A percentile compares a stretch with the other conserved stretches of the same genome.
Evolutionary conservation across 2,329 filamentous ascomycete genomes (phyloP).

Genomic region (Colletotrichum horii): DNA sequence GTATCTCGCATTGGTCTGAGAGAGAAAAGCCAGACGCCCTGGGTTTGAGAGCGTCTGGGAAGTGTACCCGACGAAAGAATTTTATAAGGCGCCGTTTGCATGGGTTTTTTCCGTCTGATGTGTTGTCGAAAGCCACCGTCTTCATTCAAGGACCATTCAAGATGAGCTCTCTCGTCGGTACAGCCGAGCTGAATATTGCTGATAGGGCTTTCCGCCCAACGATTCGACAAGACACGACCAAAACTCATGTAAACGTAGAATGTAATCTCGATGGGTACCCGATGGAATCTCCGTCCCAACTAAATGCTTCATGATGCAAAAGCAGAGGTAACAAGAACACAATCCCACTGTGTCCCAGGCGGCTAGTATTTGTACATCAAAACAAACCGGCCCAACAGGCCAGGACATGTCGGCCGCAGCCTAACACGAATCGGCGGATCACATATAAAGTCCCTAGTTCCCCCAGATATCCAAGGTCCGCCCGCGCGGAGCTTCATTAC

Average conservation of each 20-base stretch:
- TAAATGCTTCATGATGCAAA: constrained; percentile 6
- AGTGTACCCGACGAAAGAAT: not conserved
- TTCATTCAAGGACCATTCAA: not conserved
- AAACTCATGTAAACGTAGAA: not conserved
- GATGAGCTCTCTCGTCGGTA: not conserved
- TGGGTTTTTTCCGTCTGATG: not conserved
- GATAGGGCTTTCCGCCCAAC: not conserved
- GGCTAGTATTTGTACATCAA: not conserved
- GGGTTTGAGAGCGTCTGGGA: not conserved
- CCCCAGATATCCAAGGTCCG: not conserved
- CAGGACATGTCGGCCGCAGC: not conserved
- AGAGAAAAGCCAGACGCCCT: not conserved
- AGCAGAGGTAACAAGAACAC: not conserved
- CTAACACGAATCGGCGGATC: not conserved
- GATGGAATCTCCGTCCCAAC: not conserved
- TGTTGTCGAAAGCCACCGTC: not conserved
- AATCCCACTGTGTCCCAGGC: not conserved
- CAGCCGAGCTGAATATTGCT: not conserved
- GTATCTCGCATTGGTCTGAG: not conserved
- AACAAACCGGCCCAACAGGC: not conserved
- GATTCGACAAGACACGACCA: not conserved
- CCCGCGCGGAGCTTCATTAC: not conserved
- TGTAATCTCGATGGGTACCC: not conserved
- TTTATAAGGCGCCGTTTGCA: not conserved
- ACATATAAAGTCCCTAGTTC: not conserved